Evolutionary conservation across 176 grass and related monocot genomes (phyloP), one percentile per base, ranked within the genome.

Genomic region (Puya raimondii): DNA sequence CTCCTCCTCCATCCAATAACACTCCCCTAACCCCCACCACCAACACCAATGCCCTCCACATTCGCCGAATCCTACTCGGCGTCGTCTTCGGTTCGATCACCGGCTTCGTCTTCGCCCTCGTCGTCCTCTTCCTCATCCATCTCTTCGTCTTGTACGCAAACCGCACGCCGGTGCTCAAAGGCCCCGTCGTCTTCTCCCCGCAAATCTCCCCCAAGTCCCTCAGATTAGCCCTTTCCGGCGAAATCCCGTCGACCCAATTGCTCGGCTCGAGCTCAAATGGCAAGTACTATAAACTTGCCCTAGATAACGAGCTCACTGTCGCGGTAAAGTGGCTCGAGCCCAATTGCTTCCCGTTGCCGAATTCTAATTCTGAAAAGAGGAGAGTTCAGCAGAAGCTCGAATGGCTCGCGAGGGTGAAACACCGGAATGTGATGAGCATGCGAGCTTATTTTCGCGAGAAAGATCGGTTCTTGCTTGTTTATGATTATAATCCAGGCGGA

Each of bases 351-450:
- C 84, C 85, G 0, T 59, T 48, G 48, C 68, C 67, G 10, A 76
- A 20, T 69, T 91, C 87, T 64, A 88, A 88, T 73, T 88, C 90
- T 17, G 85, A 99, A 29, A 94, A 88, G 82, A 68, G 90, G 66
- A 94, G 84, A 75, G 80, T 94, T 72, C 95, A 99, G 79, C 72
- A 82, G 59, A 82, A 88, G 73, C 90, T 99, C 10, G 87, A 91
- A 63, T 63, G 59, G 54, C 91, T 99, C 23, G 78, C 90, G 2
- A 80, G 80, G 79, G 58, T 94, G 57, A 74, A 87, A 61, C 87
- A 99, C 70, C 82, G 80, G 51, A 99, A 94, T 66, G 85, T 88
- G 6, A 80, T 99, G 85, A 75, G 82, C 51, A 50, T 99, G 64
- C 83, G 88, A 79, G 95, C 95, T 0, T 99, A 99, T 69, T 76